Percentiles rank a stretch among this genome's conserved stretches.
Conservation (phyloP, 805 yeast genomes). For the Scheffersomyces lignosus region DNA sequence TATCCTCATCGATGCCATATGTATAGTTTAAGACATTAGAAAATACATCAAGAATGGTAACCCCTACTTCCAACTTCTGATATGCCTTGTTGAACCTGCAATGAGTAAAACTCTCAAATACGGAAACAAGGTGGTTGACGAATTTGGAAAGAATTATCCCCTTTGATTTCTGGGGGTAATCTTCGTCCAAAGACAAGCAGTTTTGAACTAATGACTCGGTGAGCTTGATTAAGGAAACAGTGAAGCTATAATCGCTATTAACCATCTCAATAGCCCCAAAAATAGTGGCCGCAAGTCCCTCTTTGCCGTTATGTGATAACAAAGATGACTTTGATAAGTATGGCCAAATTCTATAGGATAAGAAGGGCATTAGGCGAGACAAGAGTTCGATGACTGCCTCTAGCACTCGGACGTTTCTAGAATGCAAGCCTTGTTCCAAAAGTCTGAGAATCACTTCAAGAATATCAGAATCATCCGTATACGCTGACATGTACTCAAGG, state of each 20-base stretch:
- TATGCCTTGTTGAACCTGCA: constrained; percentile 62
- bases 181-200: constrained; percentile 41
- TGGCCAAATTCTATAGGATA: constrained; percentile 76
- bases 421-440: constrained; percentile 67
- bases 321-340: constrained; percentile 67
- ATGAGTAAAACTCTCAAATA: constrained; percentile 70
- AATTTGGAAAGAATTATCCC: constrained; percentile 56
- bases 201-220: constrained; percentile 53
- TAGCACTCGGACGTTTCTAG: constrained; percentile 48
- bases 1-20: constrained; percentile 51
- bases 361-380: constrained; percentile 44
- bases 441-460: constrained; percentile 61
- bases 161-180: constrained; percentile 37
- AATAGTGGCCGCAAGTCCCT: constrained; percentile 60
- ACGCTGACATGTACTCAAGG: constrained; percentile 45
- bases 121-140: constrained; percentile 55
- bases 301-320: constrained; percentile 57
- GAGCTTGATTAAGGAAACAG: constrained; percentile 58
- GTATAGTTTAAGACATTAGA: constrained; percentile 51
- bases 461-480: constrained; percentile 57
- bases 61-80: constrained; percentile 65
- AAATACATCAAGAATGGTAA: constrained; percentile 53
- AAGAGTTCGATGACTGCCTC: constrained; percentile 51
- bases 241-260: constrained; percentile 63
- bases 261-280: constrained; percentile 75